A percentile compares a stretch with the other conserved stretches of the same genome.
These are phyloP conservation scores for Marchantia polymorpha DNA, from an alignment of 225 moss, liverwort and hornwort genomes.

Conservation along the genomic window DNA sequence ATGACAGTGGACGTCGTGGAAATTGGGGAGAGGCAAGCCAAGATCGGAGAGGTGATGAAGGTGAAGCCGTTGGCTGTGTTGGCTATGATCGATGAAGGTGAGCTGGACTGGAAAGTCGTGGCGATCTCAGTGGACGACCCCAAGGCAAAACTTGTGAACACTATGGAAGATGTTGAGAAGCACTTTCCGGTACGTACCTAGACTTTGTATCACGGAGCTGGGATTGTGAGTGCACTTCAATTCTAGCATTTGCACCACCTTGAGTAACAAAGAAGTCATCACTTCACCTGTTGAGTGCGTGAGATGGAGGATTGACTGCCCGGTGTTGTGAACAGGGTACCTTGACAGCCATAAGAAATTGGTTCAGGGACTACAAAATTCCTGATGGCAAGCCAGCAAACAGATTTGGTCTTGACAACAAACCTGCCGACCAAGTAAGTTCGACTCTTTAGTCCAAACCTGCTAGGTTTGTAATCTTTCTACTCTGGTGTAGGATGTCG, in stretches of 20 bases:
- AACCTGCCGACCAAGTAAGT: slow-evolving; percentile 78
- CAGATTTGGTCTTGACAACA: slow-evolving; percentile 77
- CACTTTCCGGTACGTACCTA: slow-evolving; percentile 74
- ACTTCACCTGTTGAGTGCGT: not conserved
- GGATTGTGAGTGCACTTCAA: not conserved
- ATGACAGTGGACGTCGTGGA: slow-evolving; percentile 90
- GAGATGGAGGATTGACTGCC: not conserved
- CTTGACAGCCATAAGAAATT: slow-evolving; percentile 83
- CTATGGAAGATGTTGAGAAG: slow-evolving; percentile 68
- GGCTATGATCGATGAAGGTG: slow-evolving; percentile 91
- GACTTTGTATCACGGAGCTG: no score
- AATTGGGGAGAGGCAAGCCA: slow-evolving; percentile 82
- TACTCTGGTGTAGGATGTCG: no score
- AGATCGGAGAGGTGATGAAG: slow-evolving; percentile 81
- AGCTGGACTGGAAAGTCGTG: slow-evolving; percentile 96
- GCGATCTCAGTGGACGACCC: slow-evolving; percentile 83
- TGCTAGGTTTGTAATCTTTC: no score
- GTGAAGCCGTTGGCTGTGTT: slow-evolving; percentile 87
- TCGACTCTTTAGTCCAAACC: not conserved
- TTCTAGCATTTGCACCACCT: no score
- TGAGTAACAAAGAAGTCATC: no score
- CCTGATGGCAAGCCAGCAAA: slow-evolving; percentile 99
- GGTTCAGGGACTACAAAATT: slow-evolving; percentile 99
- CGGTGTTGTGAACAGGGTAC: slow-evolving; percentile 57
- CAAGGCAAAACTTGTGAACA: slow-evolving; percentile 76